Evolutionary conservation across 2,329 filamentous ascomycete genomes (phyloP).

Genomic region (Tolypocladium capitatum): DNA sequence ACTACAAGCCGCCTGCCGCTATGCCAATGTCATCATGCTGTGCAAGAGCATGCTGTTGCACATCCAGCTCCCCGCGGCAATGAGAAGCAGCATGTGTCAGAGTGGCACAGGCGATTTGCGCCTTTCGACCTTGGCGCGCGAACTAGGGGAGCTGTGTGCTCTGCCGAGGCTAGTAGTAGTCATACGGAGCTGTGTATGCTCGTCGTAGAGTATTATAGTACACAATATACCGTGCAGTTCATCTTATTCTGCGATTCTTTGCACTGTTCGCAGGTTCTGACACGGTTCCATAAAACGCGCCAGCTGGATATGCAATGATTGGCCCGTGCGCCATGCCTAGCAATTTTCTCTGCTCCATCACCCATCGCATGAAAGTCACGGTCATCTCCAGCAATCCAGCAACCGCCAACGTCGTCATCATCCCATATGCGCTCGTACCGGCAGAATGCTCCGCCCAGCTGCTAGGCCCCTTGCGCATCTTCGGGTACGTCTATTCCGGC

Average conservation of each 20-base stretch:
- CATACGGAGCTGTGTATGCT: background rate
- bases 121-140: background rate
- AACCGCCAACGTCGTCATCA: background rate
- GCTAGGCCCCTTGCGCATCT: conserved; percentile 11
- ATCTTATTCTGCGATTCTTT: background rate
- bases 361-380: conserved; percentile 1
- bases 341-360: background rate
- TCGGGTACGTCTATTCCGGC: conserved; percentile 8
- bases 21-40: background rate
- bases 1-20: background rate
- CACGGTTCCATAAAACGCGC: background rate
- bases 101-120: background rate
- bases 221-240: background rate
- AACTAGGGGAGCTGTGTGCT: background rate
- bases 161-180: background rate
- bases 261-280: background rate
- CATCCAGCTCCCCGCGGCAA: background rate
- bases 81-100: background rate
- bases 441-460: conserved; percentile 17
- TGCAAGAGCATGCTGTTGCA: background rate
- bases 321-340: background rate
- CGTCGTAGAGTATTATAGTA: background rate
- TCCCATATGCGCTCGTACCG: conserved; percentile 7
- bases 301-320: background rate
- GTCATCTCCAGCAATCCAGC: background rate